Base-by-base conservation (phyloP, 768 basidiomycete species). In the Tylopilus sp. region DNA sequence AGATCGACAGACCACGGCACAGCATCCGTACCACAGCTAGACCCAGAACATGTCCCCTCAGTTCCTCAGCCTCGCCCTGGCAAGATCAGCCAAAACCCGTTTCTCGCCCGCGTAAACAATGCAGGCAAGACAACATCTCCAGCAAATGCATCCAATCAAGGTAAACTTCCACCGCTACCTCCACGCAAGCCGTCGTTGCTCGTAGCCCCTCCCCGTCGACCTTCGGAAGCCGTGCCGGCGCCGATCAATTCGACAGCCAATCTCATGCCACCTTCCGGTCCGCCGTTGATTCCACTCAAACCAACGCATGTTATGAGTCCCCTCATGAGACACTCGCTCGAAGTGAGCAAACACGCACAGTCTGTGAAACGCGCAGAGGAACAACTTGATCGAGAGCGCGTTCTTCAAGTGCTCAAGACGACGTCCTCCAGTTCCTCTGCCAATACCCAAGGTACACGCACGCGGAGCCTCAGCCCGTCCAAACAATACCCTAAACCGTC, bases 291-390 rank as follows among this genome's bases (percentile, higher is more conserved):
- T 53, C 71, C 56, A n/a, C 11, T 36, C 23, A 68, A 50, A 25
- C 59, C 68, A 3, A 51, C 55, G 3, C 84, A 87, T 48, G 68
- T 80, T 25, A 82, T 81, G 21, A 85, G 81, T 11, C 75, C 78
- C 0, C 69, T 88, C n/a, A 88, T 88, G 71, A 78, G 79, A 52
- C 87, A 90, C 66, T 83, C 81, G 20, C 70, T 91, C 1, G 82
- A 86, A 47, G 89, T 89, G 6, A 82, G 79, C 51, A 86, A 87
- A 60, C 78, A 80, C 0, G 88, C 80, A 1, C 83, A 87, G 64
- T 78, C 77, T 4, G 72, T 88, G 68, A 87, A 88, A 67, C 79
- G 79, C 43, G 82, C 80, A 0, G 84, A 89, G 59, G 80, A 80
- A 38, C 75, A 79, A 55, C 72, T 88, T 17, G 86, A 87, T 64